phyloP scores from a whole-genome alignment of 768 basidiomycete genomes.

The Amyloporia xantha region DNA sequence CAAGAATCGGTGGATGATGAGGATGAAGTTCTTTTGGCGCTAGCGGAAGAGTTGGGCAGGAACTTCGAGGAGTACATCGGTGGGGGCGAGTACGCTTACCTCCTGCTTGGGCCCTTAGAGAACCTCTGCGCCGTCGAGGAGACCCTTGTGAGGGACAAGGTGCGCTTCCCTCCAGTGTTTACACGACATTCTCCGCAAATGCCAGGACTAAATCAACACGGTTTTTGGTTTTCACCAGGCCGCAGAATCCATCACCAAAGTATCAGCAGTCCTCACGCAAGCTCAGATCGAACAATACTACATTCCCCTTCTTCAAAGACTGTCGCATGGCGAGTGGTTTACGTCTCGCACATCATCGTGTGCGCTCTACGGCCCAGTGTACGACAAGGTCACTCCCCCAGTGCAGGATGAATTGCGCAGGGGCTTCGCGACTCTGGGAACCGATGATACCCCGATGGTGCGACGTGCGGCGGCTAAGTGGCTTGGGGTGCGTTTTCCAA shows the following conservation, averaged over 20 bases:
- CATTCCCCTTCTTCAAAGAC: conserved; percentile 83
- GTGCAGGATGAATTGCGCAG: conserved; percentile 86
- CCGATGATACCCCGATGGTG: conserved; percentile 99
- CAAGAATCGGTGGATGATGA: conserved; percentile 99
- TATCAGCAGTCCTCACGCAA: conserved; percentile 71
- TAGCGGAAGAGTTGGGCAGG: conserved; percentile 91
- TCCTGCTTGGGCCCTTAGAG: conserved; percentile 87
- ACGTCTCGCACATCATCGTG: conserved; percentile 95
- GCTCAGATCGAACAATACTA: conserved; percentile 83
- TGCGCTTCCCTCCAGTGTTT: conserved; percentile 30
- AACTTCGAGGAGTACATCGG: conserved; percentile 94
- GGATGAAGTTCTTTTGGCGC: conserved; percentile 92
- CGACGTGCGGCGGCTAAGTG: conserved; percentile 93
- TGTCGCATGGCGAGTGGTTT: conserved; percentile 97
- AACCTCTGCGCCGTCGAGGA: conserved; percentile 96
- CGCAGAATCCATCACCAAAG: conserved; percentile 90
- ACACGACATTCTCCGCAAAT: background rate
- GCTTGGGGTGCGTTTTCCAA: conserved; percentile 69
- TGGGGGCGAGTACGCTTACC: conserved; percentile 79
- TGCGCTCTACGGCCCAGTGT: conserved; percentile 87
- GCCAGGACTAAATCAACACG: too few relatives aligned
- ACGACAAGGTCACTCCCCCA: conserved; percentile 64
- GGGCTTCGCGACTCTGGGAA: conserved; percentile 72
- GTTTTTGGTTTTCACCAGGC: conserved; percentile 49
- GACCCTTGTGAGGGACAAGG: conserved; percentile 97